A percentile compares a stretch with the other conserved stretches of the same genome.
Evolutionary conservation across 805 yeast species (phyloP).

Genomic region (Metschnikowia koreensis): DNA sequence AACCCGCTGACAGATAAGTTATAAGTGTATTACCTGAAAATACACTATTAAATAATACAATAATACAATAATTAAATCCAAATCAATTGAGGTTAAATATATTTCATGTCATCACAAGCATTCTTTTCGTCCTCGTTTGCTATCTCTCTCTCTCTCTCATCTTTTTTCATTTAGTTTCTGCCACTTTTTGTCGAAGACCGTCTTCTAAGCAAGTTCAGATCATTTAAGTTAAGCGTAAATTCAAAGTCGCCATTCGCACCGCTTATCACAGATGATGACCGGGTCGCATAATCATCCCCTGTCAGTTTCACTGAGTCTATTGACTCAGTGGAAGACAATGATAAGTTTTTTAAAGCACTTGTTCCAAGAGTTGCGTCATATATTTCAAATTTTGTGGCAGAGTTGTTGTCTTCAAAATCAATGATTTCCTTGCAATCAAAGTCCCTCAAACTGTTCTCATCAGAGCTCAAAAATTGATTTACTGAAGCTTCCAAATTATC

Average conservation of each 20-base stretch:
- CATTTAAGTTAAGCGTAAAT: constrained; percentile 61
- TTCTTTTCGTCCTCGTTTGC: not conserved
- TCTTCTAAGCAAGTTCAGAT: constrained; percentile 61
- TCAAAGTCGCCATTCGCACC: constrained; percentile 41
- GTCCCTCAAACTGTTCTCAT: constrained; percentile 21
- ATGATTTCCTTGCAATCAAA: constrained; percentile 12
- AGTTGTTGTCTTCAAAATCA: constrained; percentile 5
- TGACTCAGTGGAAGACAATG: constrained; percentile 20
- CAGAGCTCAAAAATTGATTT: constrained; percentile 10
- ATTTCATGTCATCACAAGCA: not conserved
- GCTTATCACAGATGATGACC: constrained; percentile 40
- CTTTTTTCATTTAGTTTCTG: not conserved
- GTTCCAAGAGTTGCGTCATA: constrained; percentile 1
- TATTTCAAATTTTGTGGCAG: constrained; percentile 1
- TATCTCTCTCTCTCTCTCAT: not conserved
- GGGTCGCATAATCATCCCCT: constrained; percentile 32
- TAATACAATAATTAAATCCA: not conserved
- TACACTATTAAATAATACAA: not conserved
- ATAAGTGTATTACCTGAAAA: not conserved
- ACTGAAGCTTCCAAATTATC: constrained; percentile 11
- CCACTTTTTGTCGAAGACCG: constrained; percentile 30
- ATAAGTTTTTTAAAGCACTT: constrained; percentile 22
- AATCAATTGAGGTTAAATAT: not conserved
- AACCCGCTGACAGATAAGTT: constrained; percentile 34
- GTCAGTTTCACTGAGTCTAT: constrained; percentile 19